These are phyloP conservation scores for Populus nigra DNA, from an alignment of 345 rosid genomes.

Conservation along the genomic window DNA sequence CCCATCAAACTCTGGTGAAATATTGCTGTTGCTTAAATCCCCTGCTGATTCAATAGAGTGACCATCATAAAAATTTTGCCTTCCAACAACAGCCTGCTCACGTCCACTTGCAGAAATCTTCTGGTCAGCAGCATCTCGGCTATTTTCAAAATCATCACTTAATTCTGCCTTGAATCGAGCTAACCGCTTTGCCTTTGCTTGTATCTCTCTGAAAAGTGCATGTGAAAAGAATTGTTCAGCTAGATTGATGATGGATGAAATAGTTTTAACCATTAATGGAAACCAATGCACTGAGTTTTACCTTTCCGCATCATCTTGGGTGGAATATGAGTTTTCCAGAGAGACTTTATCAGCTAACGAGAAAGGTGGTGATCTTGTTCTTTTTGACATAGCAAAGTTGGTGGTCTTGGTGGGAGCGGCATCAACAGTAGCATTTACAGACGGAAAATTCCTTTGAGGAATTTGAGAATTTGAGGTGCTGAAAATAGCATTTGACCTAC, in stretches of 20 bases:
- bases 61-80: constrained; percentile 21
- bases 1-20: constrained; percentile 47
- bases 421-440: constrained; percentile 20
- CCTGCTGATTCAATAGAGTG: constrained; percentile 34
- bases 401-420: constrained; percentile 26
- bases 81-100: constrained; percentile 36
- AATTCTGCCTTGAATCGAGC: constrained; percentile 78
- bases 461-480: constrained; percentile 27
- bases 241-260: neutral
- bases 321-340: constrained; percentile 38
- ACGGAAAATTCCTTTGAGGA: constrained; percentile 25
- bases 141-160: constrained; percentile 38
- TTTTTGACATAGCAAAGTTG: constrained; percentile 41
- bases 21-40: constrained; percentile 38
- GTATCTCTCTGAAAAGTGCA: constrained; percentile 56
- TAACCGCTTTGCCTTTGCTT: constrained; percentile 81
- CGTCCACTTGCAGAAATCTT: constrained; percentile 32
- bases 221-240: constrained; percentile 1
- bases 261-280: neutral
- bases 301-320: constrained; percentile 62
- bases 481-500: constrained; percentile 34
- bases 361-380: constrained; percentile 70
- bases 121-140: constrained; percentile 38
- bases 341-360: constrained; percentile 40
- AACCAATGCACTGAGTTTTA: constrained; percentile 27